Evolutionary conservation across 2,329 filamentous ascomycete genomes (phyloP).

Genomic region (Escovopsis weberi): DNA sequence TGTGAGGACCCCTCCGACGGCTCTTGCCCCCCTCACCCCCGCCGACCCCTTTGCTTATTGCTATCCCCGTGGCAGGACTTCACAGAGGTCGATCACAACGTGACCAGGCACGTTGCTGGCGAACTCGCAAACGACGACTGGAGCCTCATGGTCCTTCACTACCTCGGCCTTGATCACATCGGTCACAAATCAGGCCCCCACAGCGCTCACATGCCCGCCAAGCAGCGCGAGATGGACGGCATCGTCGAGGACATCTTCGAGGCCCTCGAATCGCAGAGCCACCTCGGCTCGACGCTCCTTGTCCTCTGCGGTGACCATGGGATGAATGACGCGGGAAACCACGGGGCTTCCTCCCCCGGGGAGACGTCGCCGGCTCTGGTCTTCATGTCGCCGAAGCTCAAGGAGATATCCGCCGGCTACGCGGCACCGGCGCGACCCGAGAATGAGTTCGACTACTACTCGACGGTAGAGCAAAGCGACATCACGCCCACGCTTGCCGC

Average conservation of each 20-base stretch:
- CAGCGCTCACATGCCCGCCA: conserved; percentile 81
- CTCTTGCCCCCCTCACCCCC: background rate
- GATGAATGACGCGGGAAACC: conserved; percentile 98
- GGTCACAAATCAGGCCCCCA: conserved; percentile 88
- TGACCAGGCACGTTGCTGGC: conserved; percentile 71
- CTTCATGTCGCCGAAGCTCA: conserved; percentile 77
- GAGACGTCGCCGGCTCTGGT: conserved; percentile 89
- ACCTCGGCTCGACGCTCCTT: conserved; percentile 66
- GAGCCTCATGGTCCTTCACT: conserved; percentile 90
- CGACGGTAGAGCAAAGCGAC: conserved; percentile 81
- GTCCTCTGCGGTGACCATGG: conserved; percentile 89
- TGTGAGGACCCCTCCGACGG: conserved; percentile 37
- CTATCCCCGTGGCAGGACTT: conserved; percentile 53
- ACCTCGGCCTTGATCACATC: conserved; percentile 91
- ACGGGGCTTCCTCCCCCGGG: conserved; percentile 83
- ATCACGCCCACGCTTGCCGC: conserved; percentile 79
- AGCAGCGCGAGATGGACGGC: conserved; percentile 85
- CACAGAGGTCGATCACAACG: conserved; percentile 93
- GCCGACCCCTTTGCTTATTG: background rate
- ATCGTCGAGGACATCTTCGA: conserved; percentile 64
- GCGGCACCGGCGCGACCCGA: conserved; percentile 41
- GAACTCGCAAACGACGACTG: conserved; percentile 72
- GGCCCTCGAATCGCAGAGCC: conserved; percentile 53
- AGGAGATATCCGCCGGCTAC: conserved; percentile 30
- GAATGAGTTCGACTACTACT: conserved; percentile 72